Base-by-base conservation (phyloP, 768 basidiomycete species). In the Lentinula raphanica region DNA sequence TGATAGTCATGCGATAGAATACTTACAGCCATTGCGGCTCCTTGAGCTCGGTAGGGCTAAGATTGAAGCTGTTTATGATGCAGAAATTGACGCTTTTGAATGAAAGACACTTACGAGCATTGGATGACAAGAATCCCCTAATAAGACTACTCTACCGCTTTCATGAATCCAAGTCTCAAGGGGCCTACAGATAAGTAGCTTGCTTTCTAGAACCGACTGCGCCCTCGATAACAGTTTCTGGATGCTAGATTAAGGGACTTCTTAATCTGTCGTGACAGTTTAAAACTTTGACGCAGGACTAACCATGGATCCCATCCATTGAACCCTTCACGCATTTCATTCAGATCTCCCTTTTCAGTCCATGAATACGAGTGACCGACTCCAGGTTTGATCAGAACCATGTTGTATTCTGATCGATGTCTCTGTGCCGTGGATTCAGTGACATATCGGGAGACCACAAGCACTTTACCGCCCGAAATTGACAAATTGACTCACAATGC, bases 91-190 rank as follows among this genome's bases (percentile, higher is more conserved):
- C n/a, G n/a, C n/a, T 3, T 9, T 9, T 28, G n/a, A 32, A n/a
- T n/a, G n/a, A 49, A 36, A 28, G 25, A 19, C n/a, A 74, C 80
- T 60, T 58, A 83, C 82, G 39, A 82, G 69, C 79, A 83, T 84
- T 1, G 83, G 78, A 65, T 84, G 83, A 48, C 81, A 82, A 0
- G 82, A 74, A 62, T 84, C 83, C 1, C 83, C 83, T 0, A 84
- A 69, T 15, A 84, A 66, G 3, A 68, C 74, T 1, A 83, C 69
- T 25, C 68, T 76, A 3, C 74, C 76, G 17, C 68, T 67, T 35
- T 62, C 61, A 65, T 84, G 79, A 7, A 82, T 59, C 83, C 82
- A 84, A 0, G 73, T 76, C 0, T 69, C 66, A 49, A 84, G 66
- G 21, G 82, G 80, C 4, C 65, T 66, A 15, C 79, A 76, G 60